Evolutionary conservation across 192 early-diverging fungal genomes (phyloP), one percentile per base, ranked within the genome.

Genomic region (Coemansia sp.): DNA sequence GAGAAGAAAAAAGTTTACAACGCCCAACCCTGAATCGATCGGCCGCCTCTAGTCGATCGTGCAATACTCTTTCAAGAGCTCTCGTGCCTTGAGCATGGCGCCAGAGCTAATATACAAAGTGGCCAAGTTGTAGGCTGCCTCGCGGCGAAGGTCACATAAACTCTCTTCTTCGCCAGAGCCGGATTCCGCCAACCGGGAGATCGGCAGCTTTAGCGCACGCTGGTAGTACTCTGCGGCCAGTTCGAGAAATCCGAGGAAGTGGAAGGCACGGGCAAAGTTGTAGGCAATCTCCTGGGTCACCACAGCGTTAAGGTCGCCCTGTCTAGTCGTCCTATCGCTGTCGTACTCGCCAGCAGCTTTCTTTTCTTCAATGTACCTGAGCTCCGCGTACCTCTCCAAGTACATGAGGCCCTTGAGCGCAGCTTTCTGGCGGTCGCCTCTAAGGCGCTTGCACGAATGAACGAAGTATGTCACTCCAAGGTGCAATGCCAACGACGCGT

Each of bases 61-160:
- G 71, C 94, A 93, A 75, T 93, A 91, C 71, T 92, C 85, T 27
- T 65, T 70, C 66, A 97, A 82, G 32, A 98, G 40, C 1, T 84
- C 74, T 59, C 90, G 83, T 1, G 95, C 92, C 62, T 93, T 79
- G 12, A 76, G 85, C 58, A 83, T 65, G 7, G 91, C 86, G 3
- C 96, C 96, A 39, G 86, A 92, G 29, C 79, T 63, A 30, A 90
- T 66, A 62, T 94, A 96, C 22, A 99, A 93, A 35, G 86, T 67
- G 43, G 90, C 86, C 61, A 98, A 75, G 65, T 99, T 99, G 75
- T 96, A 98, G 24, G 96, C 97, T 0, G 93, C 91, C 70, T 98
- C 97, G 27, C 84, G 61, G 61, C 81, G 87, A 52, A 95, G 60
- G 12, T 89, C 84, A 27, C 67, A 47, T 53, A 56, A 56, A 2